A percentile compares a stretch with the other conserved stretches of the same genome.
phyloP scores from a whole-genome alignment of 2,329 filamentous ascomycete genomes.

The Xylariales sp. region DNA sequence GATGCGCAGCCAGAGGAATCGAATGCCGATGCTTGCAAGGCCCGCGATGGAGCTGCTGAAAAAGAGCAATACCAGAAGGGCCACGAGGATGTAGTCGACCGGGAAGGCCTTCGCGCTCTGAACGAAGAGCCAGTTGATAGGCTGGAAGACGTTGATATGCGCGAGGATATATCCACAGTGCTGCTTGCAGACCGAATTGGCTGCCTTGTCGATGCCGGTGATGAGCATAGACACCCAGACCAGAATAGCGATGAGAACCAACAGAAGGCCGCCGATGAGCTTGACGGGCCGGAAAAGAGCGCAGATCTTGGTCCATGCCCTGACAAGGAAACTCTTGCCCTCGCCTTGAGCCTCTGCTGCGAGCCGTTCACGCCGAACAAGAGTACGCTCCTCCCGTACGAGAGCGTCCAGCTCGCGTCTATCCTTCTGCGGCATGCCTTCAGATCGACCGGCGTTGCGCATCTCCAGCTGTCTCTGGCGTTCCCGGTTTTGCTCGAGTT shows the following conservation, averaged over 20 bases:
- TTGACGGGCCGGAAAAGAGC: conserved; percentile 84
- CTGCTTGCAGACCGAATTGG: conserved; percentile 87
- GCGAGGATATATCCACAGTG: conserved; percentile 90
- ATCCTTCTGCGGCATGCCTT: conserved; percentile 77
- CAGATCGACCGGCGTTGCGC: conserved; percentile 71
- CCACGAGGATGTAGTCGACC: conserved; percentile 86
- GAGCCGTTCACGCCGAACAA: conserved; percentile 83
- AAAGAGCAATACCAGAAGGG: conserved; percentile 77
- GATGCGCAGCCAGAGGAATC: conserved; percentile 91
- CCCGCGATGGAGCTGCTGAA: conserved; percentile 86
- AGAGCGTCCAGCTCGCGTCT: conserved; percentile 83
- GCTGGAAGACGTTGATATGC: conserved; percentile 86
- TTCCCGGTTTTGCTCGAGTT: conserved; percentile 83
- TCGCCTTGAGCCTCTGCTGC: conserved; percentile 78
- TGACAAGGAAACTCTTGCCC: conserved; percentile 68
- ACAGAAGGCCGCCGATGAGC: conserved; percentile 74
- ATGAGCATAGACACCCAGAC: conserved; percentile 92
- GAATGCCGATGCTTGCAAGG: conserved; percentile 81
- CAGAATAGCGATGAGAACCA: conserved; percentile 69
- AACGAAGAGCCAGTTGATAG: conserved; percentile 85
- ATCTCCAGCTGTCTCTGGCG: conserved; percentile 87
- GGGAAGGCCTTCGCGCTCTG: conserved; percentile 80
- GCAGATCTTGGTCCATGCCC: conserved; percentile 72
- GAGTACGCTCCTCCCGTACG: conserved; percentile 83
- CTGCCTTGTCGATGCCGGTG: conserved; percentile 92